Base-by-base conservation (phyloP, 2,329 filamentous ascomycete species). In the Hypoxylon sp. region DNA sequence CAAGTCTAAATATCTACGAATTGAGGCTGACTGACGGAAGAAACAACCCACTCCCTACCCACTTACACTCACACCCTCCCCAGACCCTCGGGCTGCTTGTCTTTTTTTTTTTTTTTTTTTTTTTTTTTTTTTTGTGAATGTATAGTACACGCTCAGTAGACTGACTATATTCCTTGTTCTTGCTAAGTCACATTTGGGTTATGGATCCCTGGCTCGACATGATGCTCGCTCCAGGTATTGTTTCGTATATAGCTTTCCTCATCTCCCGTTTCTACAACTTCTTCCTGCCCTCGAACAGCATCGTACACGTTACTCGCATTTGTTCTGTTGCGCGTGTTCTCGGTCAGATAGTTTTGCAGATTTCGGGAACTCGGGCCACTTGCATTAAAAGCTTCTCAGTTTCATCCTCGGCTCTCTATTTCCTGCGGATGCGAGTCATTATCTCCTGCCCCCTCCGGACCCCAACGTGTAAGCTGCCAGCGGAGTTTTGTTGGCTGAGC, bases 51-150 rank as follows among this genome's bases (percentile, higher is more conserved):
- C 65, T 63, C 49, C 37, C 67, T 63, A 61, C 58, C 65, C 69
- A 66, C 59, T 62, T 68, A 67, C 53, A 63, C 30, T 54, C 65
- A 71, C 65, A 71, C 69, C 62, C 67, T 69, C 68, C 66, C 65
- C 68, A 60, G 61, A 68, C 58, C 53, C 62, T 65, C 47, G 61
- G 64, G 57, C 52, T 65, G 59, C 58, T 61, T 67, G 58, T 57
- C 55, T 34, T 34, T 15, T 62, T 62, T 47, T 24, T 54, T 64
- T 49, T 62, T 60, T 10, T 15, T 58, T 64, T n/a, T n/a, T n/a
- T n/a, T 48, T 62, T 61, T 48, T 28, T 60, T 62, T 48, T 28
- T 59, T 64, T 37, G 56, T 54, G 41, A 59, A 56, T 52, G 56
- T 60, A 60, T 46, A 61, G 56, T 60, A 62, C 44, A 54, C 61